Conservation (phyloP, 2,329 filamentous ascomycete species). For the Coleophoma cylindrospora region DNA sequence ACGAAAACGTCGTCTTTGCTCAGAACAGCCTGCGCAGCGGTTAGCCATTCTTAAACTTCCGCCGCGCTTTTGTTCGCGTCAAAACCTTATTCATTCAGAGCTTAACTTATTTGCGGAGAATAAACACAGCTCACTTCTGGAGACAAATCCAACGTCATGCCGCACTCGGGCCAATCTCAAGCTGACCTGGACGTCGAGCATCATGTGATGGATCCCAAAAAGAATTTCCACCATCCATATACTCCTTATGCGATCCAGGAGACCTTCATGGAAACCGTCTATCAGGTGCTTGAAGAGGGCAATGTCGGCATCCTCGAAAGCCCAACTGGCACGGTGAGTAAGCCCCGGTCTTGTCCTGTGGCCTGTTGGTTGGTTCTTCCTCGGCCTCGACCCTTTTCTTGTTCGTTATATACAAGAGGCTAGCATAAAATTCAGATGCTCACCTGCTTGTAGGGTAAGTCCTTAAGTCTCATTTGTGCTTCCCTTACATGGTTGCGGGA, state of each 20-base stretch:
- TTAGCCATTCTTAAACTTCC: no score
- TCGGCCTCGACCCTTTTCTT: no score
- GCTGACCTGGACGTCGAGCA: background rate
- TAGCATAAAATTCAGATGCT: background rate
- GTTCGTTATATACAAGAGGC: no score
- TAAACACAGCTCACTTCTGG: no score
- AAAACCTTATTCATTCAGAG: no score
- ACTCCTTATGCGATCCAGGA: slow-evolving; percentile 66
- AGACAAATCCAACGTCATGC: background rate
- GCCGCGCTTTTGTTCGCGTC: no score
- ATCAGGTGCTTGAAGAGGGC: slow-evolving; percentile 59
- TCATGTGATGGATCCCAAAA: background rate
- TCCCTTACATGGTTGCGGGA: slow-evolving; percentile 69
- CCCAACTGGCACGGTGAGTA: slow-evolving; percentile 53
- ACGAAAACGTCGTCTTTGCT: no score
- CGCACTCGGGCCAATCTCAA: background rate
- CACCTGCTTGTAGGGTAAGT: slow-evolving; percentile 50
- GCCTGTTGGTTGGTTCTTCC: no score
- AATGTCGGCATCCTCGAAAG: slow-evolving; percentile 70
- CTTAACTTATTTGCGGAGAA: no score
- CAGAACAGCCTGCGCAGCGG: no score
- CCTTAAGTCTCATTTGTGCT: slow-evolving; percentile 66
- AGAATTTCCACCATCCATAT: slow-evolving; percentile 65
- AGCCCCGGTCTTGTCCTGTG: no score
- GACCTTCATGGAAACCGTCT: slow-evolving; percentile 66